Evolutionary conservation across 352 stramenopile species (phyloP).

Genomic region (Globisporangium apiculatum): DNA sequence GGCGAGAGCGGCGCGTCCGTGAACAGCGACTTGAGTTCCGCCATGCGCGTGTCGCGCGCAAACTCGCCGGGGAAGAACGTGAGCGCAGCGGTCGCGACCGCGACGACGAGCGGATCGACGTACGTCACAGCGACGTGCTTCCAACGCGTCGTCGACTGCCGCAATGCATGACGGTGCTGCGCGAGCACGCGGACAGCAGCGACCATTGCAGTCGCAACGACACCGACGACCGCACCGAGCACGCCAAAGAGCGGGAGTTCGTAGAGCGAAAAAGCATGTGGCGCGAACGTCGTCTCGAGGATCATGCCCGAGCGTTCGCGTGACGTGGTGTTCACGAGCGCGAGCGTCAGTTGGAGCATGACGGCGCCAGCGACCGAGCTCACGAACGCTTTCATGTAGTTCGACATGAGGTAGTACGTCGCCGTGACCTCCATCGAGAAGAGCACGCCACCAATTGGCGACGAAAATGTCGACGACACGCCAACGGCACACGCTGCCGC

Average conservation of each 20-base stretch:
- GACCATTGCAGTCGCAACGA: slow-evolving; percentile 51
- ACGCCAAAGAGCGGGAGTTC: slow-evolving; percentile 67
- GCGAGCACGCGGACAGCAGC: slow-evolving; percentile 51
- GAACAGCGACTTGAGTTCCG: slow-evolving; percentile 61
- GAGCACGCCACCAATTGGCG: slow-evolving; percentile 90
- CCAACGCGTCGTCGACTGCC: slow-evolving; percentile 33
- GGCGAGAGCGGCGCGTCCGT: slow-evolving; percentile 35
- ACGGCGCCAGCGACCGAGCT: slow-evolving; percentile 67
- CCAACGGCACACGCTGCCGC: slow-evolving; percentile 89
- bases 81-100: slow-evolving; percentile 51
- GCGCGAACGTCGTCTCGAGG: slow-evolving; percentile 39
- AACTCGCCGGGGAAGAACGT: slow-evolving; percentile 75
- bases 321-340: slow-evolving; percentile 46
- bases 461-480: slow-evolving; percentile 90
- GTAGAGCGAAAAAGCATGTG: slow-evolving; percentile 53
- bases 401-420: slow-evolving; percentile 86
- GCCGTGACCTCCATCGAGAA: slow-evolving; percentile 93
- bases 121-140: slow-evolving; percentile 52
- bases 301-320: slow-evolving; percentile 39
- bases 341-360: slow-evolving; percentile 69
- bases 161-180: slow-evolving; percentile 23
- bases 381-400: slow-evolving; percentile 89
- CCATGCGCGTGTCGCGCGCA: slow-evolving; percentile 38
- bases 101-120: slow-evolving; percentile 58
- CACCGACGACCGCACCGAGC: slow-evolving; percentile 50